Percentiles rank a stretch among this genome's conserved stretches.
phyloP scores from a whole-genome alignment of 139 green algal species.

The Tetraselmis striata region DNA sequence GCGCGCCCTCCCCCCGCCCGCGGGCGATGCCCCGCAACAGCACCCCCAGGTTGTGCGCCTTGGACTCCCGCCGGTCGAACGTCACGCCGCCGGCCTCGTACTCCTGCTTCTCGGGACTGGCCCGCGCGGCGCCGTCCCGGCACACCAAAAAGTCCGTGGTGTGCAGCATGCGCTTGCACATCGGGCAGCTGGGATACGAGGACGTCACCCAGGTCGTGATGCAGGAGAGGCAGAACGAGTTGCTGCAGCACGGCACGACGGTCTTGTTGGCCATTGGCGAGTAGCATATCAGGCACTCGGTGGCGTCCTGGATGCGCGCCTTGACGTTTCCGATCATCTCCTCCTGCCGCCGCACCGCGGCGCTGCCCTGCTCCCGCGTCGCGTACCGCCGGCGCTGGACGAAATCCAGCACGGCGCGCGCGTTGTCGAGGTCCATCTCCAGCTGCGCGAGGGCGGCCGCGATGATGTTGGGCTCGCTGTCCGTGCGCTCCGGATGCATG shows the following conservation, averaged over 20 bases:
- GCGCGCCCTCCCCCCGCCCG: not conserved
- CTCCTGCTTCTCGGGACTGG: not conserved
- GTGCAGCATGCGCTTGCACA: not conserved
- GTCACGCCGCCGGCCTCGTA: not conserved
- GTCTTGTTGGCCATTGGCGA: not conserved
- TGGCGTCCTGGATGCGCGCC: not conserved
- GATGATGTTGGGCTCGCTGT: not conserved
- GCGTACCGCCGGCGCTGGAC: not conserved
- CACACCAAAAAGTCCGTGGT: not conserved
- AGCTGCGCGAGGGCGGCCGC: not conserved
- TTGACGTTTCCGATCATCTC: not conserved
- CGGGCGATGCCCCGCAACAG: not conserved
- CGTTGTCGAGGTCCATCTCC: not conserved
- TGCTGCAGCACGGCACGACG: not conserved
- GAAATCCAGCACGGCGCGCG: not conserved
- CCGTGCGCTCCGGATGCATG: not conserved
- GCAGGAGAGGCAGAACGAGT: not conserved
- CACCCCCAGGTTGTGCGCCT: not conserved
- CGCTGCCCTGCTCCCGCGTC: not conserved
- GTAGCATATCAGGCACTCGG: not conserved
- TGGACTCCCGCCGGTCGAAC: not conserved
- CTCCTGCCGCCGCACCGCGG: not conserved
- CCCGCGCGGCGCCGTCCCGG: not conserved
- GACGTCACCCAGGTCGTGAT: not conserved
- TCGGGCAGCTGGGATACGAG: not conserved